Evolutionary conservation across 2,329 filamentous ascomycete genomes (phyloP).

Genomic region (Monosporascus sp.): DNA sequence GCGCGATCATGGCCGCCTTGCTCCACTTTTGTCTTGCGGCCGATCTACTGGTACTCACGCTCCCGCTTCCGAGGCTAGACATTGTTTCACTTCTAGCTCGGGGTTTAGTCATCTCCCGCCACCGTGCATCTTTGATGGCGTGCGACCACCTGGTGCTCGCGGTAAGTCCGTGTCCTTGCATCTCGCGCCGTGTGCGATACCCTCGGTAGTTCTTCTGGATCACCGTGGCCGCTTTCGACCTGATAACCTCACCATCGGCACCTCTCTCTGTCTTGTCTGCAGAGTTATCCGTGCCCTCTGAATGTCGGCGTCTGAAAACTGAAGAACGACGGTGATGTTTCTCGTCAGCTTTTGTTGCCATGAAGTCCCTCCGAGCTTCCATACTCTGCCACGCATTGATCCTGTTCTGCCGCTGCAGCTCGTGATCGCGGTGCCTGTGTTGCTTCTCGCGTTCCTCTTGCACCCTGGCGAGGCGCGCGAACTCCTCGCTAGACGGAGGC

Average conservation of each 20-base stretch:
- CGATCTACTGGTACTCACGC: constrained; percentile 18
- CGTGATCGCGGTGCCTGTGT: constrained; percentile 34
- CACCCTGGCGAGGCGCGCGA: constrained; percentile 42
- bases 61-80: constrained; percentile 1
- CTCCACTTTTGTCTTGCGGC: constrained; percentile 67
- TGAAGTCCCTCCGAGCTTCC: constrained; percentile 27
- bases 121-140: constrained; percentile 53
- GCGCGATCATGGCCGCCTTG: constrained; percentile 64
- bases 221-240: constrained; percentile 44
- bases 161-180: constrained; percentile 63
- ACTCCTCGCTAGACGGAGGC: constrained; percentile 39
- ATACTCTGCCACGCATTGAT: constrained; percentile 14
- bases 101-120: constrained; percentile 45
- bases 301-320: constrained; percentile 3
- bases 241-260: constrained; percentile 17
- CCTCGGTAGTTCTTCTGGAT: constrained; percentile 73
- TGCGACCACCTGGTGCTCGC: constrained; percentile 67
- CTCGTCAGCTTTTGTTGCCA: constrained; percentile 21
- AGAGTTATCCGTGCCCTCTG: constrained; percentile 1
- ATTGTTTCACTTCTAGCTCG: constrained; percentile 26
- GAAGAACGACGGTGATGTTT: constrained; percentile 9
- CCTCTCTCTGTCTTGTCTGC: constrained; percentile 1
- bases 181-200: constrained; percentile 65
- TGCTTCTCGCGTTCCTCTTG: constrained; percentile 43
- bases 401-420: constrained; percentile 22